phyloP scores from a whole-genome alignment of 2,329 filamentous ascomycete genomes.

The Ascochyta rabiei region DNA sequence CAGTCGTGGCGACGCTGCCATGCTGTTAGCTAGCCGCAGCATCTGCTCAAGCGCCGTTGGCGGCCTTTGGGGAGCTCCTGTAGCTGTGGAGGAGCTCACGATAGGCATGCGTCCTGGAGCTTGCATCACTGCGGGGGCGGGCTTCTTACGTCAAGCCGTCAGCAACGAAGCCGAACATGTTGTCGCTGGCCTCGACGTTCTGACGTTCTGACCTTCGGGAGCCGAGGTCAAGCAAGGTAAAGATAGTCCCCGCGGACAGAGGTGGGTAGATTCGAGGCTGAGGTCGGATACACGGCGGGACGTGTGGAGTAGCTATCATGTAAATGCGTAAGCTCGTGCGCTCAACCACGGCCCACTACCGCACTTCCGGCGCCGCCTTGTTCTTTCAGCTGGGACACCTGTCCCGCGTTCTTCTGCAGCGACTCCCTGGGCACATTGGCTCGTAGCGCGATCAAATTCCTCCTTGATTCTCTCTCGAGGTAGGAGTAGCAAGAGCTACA shows the following conservation, averaged over 20 bases:
- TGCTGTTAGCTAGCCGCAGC: conserved; percentile 21
- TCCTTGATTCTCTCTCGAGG: not conserved
- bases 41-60: not conserved
- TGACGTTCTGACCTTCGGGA: not conserved
- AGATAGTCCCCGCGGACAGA: conserved; percentile 8
- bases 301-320: conserved; percentile 26
- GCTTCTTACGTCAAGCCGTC: conserved; percentile 46
- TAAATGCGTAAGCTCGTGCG: conserved; percentile 18
- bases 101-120: conserved; percentile 16
- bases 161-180: conserved; percentile 48
- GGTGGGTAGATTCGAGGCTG: conserved; percentile 20
- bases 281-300: conserved; percentile 25
- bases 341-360: conserved; percentile 16
- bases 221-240: not conserved
- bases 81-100: conserved; percentile 12
- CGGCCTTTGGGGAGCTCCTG: conserved; percentile 22
- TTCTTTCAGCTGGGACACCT: not conserved
- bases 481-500: not conserved
- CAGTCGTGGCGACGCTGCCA: conserved; percentile 65
- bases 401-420: not conserved
- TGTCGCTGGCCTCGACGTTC: conserved; percentile 9
- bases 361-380: conserved; percentile 14
- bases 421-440: not conserved
- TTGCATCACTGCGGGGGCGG: conserved; percentile 37
- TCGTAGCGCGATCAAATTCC: not conserved